Evolutionary conservation across 2,329 filamentous ascomycete genomes (phyloP), one percentile per base, ranked within the genome.

Genomic region (Sclerotinia minor): DNA sequence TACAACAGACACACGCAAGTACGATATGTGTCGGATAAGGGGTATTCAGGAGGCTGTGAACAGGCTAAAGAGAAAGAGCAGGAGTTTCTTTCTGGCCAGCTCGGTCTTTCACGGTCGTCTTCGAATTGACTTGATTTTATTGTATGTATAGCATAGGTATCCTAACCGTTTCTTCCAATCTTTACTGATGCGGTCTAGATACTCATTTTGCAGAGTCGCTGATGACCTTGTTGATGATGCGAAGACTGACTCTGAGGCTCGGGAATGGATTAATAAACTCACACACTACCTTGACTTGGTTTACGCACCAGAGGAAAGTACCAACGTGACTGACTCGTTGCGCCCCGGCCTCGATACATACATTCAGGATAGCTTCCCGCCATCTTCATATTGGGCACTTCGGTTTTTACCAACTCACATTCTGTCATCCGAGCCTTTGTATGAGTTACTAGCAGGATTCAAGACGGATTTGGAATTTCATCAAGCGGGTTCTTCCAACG

Each of bases 141-240:
- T 92, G 79, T 86, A 75, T 76, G 83, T 75, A 17, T 19, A n/a
- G 6, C 35, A 19, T 13, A 4, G 15, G 21, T 6, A 13, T n/a
- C 2, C 21, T 17, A 26, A n/a, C 24, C 9, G 26, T 26, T 41
- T 38, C 38, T 24, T 24, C n/a, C 5, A 41, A 32, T 32, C 5
- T 15, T 32, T 29, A 26, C 54, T 77, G 49, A 76, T 60, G 5
- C 17, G 3, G n/a, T 29, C 11, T 53, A 85, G 84, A 5, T 92
- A 92, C 74, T 90, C 89, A 0, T 92, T 91, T 75, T 92, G 90
- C 72, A 83, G 90, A 15, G 85, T 91, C 13, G 89, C 89, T 1
- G 90, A 92, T 75, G 89, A 92, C 73, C 80, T 92, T 5, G 84
- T 92, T 11, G 90, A 92, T 72, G 84, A 91, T 69, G 85, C 89